Conservation (phyloP, 495 filamentous ascomycete species). For the Podospora tetraspora region DNA sequence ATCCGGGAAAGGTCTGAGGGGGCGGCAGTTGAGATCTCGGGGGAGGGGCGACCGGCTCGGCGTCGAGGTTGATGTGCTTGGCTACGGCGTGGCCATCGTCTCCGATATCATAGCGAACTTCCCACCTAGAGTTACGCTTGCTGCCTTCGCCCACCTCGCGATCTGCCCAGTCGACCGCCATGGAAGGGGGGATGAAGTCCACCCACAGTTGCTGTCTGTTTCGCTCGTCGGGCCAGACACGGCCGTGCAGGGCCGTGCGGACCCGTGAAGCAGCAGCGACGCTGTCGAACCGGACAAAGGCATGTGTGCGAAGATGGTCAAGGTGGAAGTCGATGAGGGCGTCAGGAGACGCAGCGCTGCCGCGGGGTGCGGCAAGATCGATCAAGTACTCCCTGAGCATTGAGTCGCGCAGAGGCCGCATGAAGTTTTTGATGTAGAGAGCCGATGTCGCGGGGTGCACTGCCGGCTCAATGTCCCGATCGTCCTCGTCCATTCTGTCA, state of each 20-base stretch:
- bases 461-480: constrained; percentile 54
- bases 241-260: constrained; percentile 67
- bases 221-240: constrained; percentile 81
- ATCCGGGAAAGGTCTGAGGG: constrained; percentile 11
- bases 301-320: constrained; percentile 82
- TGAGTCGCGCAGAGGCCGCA: constrained; percentile 71
- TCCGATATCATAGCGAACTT: constrained; percentile 46
- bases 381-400: constrained; percentile 62
- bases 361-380: constrained; percentile 58
- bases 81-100: constrained; percentile 53
- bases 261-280: constrained; percentile 70
- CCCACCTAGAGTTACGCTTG: constrained; percentile 48
- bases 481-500: constrained; percentile 24
- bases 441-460: constrained; percentile 78
- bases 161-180: constrained; percentile 67
- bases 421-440: constrained; percentile 86
- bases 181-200: constrained; percentile 81
- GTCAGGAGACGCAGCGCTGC: constrained; percentile 42
- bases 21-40: constrained; percentile 18
- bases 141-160: constrained; percentile 53
- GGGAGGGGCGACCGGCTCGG: constrained; percentile 13
- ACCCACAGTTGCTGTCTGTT: constrained; percentile 80
- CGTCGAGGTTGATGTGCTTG: constrained; percentile 41
- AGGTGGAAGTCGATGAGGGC: constrained; percentile 67
- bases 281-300: constrained; percentile 66